Evolutionary conservation across 2,329 filamentous ascomycete species (phyloP), one percentile per base, ranked within the genome.

Genomic region (Colletotrichum filicis): DNA sequence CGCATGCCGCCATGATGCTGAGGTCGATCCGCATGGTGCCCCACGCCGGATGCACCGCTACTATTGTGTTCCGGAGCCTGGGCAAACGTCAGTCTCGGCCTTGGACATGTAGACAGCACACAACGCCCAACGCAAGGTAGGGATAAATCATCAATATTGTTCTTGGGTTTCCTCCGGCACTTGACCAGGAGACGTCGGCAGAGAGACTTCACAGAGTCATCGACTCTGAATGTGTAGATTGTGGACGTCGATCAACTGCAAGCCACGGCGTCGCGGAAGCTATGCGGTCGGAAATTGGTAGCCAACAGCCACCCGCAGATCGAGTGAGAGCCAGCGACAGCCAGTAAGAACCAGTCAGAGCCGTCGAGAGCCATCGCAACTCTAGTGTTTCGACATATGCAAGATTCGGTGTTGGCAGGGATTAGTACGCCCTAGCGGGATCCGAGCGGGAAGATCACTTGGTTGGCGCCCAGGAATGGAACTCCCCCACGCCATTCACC

Each of bases 301-400:
- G 37, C 32, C 30, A 65, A 56, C 16, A 61, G 56, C 35, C 37
- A 24, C 49, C 26, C 22, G 30, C 58, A 56, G 32, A 61, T 61
- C 35, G 42, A 66, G 42, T 24, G 26, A 46, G 58, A 63, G 42
- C 19, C 46, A 66, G 30, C 16, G 32, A 46, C 37, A 63, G 42
- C 12, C 46, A 37, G 49, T 49, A 22, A 53, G 35, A 52, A 57
- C 30, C 24, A 73, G 59, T 59, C 57, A 63, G 69, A 61, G 24
- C 64, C 69, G 32, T 46, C 69, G 52, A 57, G 32, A 64, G 70
- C 71, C 68, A 74, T 71, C 68, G 71, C 49, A 68, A 22, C 63
- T 72, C 68, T 74, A 72, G 71, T 63, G 68, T 74, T 72, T 72
- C 42, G 71, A 58, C 28, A 67, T 68, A 74, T 74, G 71, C 71